Evolutionary conservation across 768 basidiomycete genomes (phyloP).

Genomic region (Tulasnella sp.): DNA sequence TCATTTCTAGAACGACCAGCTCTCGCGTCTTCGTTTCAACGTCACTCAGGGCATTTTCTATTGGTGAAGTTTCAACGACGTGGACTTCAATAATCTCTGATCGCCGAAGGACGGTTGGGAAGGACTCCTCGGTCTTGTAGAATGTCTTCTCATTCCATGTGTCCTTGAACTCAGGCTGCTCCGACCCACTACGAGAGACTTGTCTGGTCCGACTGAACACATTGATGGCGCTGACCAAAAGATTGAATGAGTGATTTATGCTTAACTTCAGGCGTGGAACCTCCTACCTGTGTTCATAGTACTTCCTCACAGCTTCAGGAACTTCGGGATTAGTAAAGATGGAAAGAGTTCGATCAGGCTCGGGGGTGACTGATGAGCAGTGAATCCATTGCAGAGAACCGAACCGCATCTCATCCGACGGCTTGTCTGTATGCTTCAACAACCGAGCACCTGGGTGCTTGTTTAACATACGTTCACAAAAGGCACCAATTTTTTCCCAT

Average conservation of each 20-base stretch:
- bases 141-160: conserved; percentile 82
- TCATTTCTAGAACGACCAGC: conserved; percentile 49
- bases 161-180: conserved; percentile 29
- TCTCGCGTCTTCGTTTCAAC: conserved; percentile 72
- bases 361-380: conserved; percentile 71
- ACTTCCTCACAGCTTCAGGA: conserved; percentile 60
- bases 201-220: conserved; percentile 67
- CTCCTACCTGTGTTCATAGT: conserved; percentile 72
- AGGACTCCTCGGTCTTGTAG: conserved; percentile 73
- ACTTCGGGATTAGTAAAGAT: conserved; percentile 83
- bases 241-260: not conserved
- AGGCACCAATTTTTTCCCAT: conserved; percentile 85
- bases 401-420: conserved; percentile 65
- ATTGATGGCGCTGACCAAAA: conserved; percentile 52
- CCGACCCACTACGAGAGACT: conserved; percentile 50
- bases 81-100: conserved; percentile 69
- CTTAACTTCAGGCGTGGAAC: not conserved
- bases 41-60: conserved; percentile 71
- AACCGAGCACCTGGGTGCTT: conserved; percentile 80
- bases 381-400: conserved; percentile 78
- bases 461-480: conserved; percentile 82
- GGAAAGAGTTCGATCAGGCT: conserved; percentile 61
- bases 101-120: conserved; percentile 82
- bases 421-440: conserved; percentile 58
- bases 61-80: conserved; percentile 66